These are phyloP conservation scores for Lipomyces chichibuensis DNA, from an alignment of 805 yeast genomes.

Conservation along the genomic window DNA sequence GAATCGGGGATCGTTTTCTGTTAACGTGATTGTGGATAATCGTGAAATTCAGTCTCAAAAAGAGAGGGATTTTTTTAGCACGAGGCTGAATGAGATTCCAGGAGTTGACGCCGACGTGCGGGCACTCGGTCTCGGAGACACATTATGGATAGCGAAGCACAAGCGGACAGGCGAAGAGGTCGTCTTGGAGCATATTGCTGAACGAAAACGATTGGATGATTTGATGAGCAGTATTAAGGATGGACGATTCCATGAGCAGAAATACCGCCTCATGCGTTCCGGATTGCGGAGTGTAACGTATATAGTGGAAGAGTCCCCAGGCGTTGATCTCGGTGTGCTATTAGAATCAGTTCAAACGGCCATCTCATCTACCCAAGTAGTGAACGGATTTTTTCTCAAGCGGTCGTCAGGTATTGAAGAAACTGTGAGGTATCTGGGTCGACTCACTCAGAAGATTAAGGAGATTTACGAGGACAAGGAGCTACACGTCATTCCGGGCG, in stretches of 20 bases:
- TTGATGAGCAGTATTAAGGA: slow-evolving; percentile 79
- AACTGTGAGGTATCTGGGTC: slow-evolving; percentile 63
- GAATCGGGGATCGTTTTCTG: slow-evolving; percentile 61
- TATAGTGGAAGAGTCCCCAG: slow-evolving; percentile 73
- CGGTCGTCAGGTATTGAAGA: slow-evolving; percentile 73
- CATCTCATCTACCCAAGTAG: slow-evolving; percentile 67
- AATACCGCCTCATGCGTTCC: slow-evolving; percentile 68
- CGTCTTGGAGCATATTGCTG: slow-evolving; percentile 80
- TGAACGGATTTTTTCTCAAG: slow-evolving; percentile 66
- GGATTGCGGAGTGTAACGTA: slow-evolving; percentile 72
- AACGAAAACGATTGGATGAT: slow-evolving; percentile 88
- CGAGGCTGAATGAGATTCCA: slow-evolving; percentile 51
- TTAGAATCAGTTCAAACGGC: slow-evolving; percentile 74
- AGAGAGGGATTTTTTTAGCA: slow-evolving; percentile 72
- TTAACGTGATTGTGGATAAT: slow-evolving; percentile 71
- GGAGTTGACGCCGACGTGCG: slow-evolving; percentile 58
- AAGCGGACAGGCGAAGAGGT: slow-evolving; percentile 60
- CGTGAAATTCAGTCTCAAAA: slow-evolving; percentile 73
- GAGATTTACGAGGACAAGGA: slow-evolving; percentile 47
- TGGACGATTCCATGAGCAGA: slow-evolving; percentile 88
- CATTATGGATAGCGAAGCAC: slow-evolving; percentile 82
- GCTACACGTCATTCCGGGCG: slow-evolving; percentile 49
- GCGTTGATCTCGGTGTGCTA: slow-evolving; percentile 45
- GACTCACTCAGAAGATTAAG: slow-evolving; percentile 53
- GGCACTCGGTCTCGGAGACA: slow-evolving; percentile 81